phyloP scores from a whole-genome alignment of 2,329 filamentous ascomycete species.

The Hypoxylon rubiginosum region DNA sequence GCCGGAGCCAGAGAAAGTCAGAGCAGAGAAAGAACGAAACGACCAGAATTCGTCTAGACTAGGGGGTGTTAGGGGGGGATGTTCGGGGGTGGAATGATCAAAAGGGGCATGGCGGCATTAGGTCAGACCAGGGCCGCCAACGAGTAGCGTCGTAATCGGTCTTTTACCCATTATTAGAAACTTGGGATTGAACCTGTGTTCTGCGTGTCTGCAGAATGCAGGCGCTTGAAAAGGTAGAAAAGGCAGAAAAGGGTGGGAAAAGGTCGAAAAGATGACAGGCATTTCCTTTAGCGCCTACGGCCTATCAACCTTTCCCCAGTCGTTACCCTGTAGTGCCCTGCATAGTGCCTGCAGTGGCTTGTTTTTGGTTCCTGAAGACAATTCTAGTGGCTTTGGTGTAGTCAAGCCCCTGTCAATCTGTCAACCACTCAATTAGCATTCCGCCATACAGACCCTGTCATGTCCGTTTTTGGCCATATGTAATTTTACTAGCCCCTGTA shows the following conservation, averaged over 20 bases:
- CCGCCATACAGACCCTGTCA: conserved; percentile 28
- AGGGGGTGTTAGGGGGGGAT: conserved; percentile 8
- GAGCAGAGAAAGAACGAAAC: conserved; percentile 32
- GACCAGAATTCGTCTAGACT: conserved; percentile 27
- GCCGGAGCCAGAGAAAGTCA: conserved; percentile 26
- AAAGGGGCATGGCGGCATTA: conserved; percentile 40
- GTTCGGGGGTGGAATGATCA: conserved; percentile 22
- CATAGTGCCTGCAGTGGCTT: too few species aligned
- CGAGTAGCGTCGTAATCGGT: conserved; percentile 45
- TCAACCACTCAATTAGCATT: conserved; percentile 33
- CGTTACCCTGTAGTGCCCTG: conserved; percentile 21
- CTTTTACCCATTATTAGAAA: conserved; percentile 43
- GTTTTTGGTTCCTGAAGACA: conserved; percentile 13
- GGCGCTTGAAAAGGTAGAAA: conserved; percentile 29
- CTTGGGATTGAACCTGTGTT: background rate
- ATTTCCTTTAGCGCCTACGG: conserved; percentile 28
- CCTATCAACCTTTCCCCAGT: conserved; percentile 34
- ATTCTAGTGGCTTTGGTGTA: conserved; percentile 42
- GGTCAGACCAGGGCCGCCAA: conserved; percentile 14
- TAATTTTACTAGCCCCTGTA: conserved; percentile 46
- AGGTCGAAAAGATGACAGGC: conserved; percentile 22
- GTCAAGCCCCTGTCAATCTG: conserved; percentile 34
- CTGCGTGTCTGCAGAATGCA: conserved; percentile 27
- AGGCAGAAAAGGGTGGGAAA: too few species aligned
- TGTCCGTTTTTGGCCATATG: conserved; percentile 42